A percentile compares a stretch with the other conserved stretches of the same genome.
phyloP scores from a whole-genome alignment of 768 basidiomycete genomes.

The Bullera alba region DNA sequence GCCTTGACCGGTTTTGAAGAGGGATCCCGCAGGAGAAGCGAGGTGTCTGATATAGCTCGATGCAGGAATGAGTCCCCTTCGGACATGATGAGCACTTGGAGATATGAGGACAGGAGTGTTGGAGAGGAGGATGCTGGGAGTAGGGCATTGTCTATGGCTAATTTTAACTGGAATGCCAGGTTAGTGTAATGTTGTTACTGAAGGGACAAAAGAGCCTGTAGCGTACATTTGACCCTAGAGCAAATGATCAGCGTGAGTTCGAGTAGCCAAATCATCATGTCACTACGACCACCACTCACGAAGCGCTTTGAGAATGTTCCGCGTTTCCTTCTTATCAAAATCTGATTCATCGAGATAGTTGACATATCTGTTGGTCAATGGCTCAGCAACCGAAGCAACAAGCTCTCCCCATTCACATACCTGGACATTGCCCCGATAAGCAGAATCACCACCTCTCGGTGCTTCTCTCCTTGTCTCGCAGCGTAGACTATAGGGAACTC shows the following conservation, averaged over 20 bases:
- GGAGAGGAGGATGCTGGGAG: constrained; percentile 45
- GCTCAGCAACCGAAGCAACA: neutral
- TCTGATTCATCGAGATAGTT: constrained; percentile 81
- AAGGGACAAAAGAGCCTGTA: neutral
- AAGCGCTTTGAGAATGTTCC: constrained; percentile 66
- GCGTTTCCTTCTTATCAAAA: constrained; percentile 60
- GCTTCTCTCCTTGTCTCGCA: constrained; percentile 51
- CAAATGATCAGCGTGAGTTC: neutral
- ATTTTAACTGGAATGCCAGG: constrained; percentile 61
- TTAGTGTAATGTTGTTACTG: neutral
- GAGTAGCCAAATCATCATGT: neutral
- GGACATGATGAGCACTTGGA: constrained; percentile 93
- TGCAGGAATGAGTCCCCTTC: constrained; percentile 89
- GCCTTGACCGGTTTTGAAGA: constrained; percentile 66
- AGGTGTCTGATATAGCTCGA: constrained; percentile 61
- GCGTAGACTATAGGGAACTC: constrained; percentile 86
- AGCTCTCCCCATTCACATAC: constrained; percentile 11
- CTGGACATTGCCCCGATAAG: constrained; percentile 84
- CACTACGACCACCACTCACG: constrained; percentile 51
- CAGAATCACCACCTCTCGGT: constrained; percentile 70
- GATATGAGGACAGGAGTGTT: constrained; percentile 80
- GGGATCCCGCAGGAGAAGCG: constrained; percentile 54
- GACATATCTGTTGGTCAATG: constrained; percentile 53
- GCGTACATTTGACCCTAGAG: constrained; percentile 31
- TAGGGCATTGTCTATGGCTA: constrained; percentile 83